phyloP scores from a whole-genome alignment of 148 eudicot species.

The Nyssa sinensis region DNA sequence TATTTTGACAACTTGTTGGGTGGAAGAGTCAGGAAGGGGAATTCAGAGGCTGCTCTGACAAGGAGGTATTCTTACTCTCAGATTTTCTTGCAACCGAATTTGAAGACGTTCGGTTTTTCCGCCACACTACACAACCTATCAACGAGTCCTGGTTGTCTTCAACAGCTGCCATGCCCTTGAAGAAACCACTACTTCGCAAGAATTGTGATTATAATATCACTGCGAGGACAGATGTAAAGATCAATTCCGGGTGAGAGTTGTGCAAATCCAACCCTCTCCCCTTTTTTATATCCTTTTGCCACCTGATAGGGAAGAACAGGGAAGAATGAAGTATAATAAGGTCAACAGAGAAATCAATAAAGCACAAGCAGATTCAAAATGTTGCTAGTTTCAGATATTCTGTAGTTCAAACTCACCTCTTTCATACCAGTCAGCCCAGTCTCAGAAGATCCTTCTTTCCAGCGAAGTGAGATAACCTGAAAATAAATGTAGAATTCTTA shows the following conservation, averaged over 20 bases:
- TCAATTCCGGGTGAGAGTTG: slow-evolving; percentile 50
- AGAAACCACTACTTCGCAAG: slow-evolving; percentile 72
- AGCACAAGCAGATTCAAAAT: background rate
- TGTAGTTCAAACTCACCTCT: slow-evolving; percentile 42
- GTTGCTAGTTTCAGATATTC: background rate
- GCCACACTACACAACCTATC: slow-evolving; percentile 83
- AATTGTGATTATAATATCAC: slow-evolving; percentile 56
- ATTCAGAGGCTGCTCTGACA: slow-evolving; percentile 23
- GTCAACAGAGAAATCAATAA: background rate
- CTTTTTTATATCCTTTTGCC: slow-evolving; percentile 54
- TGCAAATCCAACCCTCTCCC: slow-evolving; percentile 66
- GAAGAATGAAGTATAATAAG: background rate
- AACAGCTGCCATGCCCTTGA: slow-evolving; percentile 55
- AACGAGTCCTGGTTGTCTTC: slow-evolving; percentile 48
- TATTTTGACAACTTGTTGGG: slow-evolving; percentile 15
- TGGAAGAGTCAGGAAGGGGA: slow-evolving; percentile 28
- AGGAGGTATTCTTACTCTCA: slow-evolving; percentile 19
- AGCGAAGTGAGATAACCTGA: slow-evolving; percentile 71
- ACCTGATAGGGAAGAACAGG: slow-evolving; percentile 34
- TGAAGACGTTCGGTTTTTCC: slow-evolving; percentile 37
- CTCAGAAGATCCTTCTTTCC: slow-evolving; percentile 57
- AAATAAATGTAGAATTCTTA: slow-evolving; percentile 7
- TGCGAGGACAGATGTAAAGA: slow-evolving; percentile 73
- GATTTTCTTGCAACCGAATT: slow-evolving; percentile 32
- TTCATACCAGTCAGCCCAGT: slow-evolving; percentile 49